Base-by-base conservation (phyloP, 2,329 filamentous ascomycete genomes). In the Ilyonectria destructans region DNA sequence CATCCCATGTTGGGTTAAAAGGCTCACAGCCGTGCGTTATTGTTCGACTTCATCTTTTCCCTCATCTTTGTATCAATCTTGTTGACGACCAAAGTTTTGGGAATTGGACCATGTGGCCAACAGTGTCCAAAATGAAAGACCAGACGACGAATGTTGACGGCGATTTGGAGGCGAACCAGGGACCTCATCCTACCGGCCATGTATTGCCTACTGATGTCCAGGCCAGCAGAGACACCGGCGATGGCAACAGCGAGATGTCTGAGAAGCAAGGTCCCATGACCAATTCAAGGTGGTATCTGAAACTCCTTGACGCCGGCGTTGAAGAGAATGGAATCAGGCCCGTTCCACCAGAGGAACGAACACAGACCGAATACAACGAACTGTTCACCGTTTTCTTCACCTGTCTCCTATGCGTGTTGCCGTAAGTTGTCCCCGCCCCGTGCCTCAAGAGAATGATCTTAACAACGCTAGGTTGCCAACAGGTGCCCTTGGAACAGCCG, bases 301-400 rank as follows among this genome's bases (percentile, higher is more conserved):
- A 76, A 48, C 74, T 86, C 19, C 73, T 86, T 21, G 81, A 84
- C 40, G 80, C 78, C 9, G 86, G 86, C 8, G 79, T 88, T 15
- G 86, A 88, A 70, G 82, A 86, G 67, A 86, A 86, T 67, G 89
- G 89, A 4, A 84, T 89, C 72, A 84, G 83, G 64, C 89, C 89
- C 1, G 86, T 91, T 23, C 86, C 88, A 1, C 68, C 85, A 23
- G 85, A 88, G 61, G 80, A 87, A 68, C 82, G 89, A 48, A 89
- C 84, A 1, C 83, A 87, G 68, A 88, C 81, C 9, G 81, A 83
- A 40, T 87, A 87, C 70, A 82, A 82, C 77, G 87, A 88, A 68
- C 81, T 91, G 52, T 90, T 91, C 74, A 89, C 88, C 4, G 81
- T 90, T 26, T 90, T 89, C 82, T 89, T 90, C 74, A 88, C 86